Percentiles rank a stretch among this genome's conserved stretches.
Conservation (phyloP, 2,329 filamentous ascomycete species). For the Pleomassaria siparia region DNA sequence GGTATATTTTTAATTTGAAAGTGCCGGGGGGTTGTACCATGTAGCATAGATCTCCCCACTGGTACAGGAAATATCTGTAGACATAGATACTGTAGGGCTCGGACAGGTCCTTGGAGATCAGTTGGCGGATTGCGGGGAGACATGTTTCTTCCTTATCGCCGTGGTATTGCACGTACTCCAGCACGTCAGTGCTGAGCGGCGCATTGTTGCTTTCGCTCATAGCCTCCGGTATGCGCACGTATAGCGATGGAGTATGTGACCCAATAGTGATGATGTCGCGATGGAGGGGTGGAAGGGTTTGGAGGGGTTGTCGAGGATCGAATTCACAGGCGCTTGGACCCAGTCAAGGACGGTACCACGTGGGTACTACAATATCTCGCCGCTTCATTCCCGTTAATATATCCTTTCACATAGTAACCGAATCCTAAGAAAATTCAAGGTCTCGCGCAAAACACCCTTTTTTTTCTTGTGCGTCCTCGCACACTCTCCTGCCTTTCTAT, state of each 20-base stretch:
- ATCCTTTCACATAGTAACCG: constrained; percentile 16
- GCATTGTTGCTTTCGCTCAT: constrained; percentile 18
- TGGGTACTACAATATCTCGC: constrained; percentile 1
- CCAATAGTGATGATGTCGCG: background rate
- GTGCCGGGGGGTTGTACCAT: constrained; percentile 60
- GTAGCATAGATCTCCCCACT: constrained; percentile 97
- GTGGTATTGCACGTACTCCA: constrained; percentile 62
- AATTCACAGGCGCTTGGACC: constrained; percentile 5
- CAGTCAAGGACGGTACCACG: background rate
- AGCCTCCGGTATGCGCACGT: constrained; percentile 4
- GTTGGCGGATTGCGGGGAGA: constrained; percentile 81
- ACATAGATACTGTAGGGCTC: constrained; percentile 99
- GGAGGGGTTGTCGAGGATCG: constrained; percentile 1
- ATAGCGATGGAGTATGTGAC: background rate
- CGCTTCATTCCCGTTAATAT: background rate
- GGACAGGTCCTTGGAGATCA: constrained; percentile 95
- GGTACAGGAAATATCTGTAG: constrained; percentile 95
- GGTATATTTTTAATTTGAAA: background rate
- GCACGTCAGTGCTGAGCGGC: constrained; percentile 39
- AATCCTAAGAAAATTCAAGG: background rate
- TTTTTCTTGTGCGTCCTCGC: too few species aligned
- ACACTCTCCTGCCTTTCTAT: constrained; percentile 4
- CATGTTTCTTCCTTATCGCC: constrained; percentile 63
- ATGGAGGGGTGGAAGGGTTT: too few species aligned
- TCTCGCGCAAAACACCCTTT: background rate